Percentiles rank a stretch among this genome's conserved stretches.
Conservation (phyloP, 2,329 filamentous ascomycete species). For the Hypoxylon sp. region DNA sequence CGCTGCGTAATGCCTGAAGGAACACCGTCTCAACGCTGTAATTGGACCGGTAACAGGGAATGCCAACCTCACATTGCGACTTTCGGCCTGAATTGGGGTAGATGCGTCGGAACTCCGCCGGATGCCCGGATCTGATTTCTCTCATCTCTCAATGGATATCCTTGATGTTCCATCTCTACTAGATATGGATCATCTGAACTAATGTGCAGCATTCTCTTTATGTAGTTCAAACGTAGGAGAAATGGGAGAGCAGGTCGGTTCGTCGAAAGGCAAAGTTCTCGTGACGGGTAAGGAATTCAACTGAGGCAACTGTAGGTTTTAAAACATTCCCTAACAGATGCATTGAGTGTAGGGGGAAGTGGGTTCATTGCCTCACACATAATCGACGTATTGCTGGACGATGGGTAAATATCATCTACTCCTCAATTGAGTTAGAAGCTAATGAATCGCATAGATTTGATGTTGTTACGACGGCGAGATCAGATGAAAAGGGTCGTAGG, state of each 20-base stretch:
- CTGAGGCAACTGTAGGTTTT: not conserved
- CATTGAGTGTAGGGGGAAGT: constrained; percentile 59
- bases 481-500: constrained; percentile 62
- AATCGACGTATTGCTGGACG: constrained; percentile 62
- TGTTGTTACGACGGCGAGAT: constrained; percentile 64
- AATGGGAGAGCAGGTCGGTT: constrained; percentile 15
- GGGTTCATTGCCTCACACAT: constrained; percentile 70
- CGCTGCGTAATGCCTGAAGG: not conserved
- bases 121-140: constrained; percentile 1
- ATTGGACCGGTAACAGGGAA: constrained; percentile 1
- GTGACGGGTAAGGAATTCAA: constrained; percentile 49
- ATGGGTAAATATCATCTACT: constrained; percentile 52
- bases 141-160: not conserved
- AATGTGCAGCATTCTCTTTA: not conserved
- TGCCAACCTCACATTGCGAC: not conserved
- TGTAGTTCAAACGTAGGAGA: not conserved
- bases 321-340: constrained; percentile 7
- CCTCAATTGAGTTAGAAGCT: constrained; percentile 57
- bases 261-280: constrained; percentile 45
- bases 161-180: not conserved
- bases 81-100: constrained; percentile 40
- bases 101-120: constrained; percentile 36
- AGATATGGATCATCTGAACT: not conserved
- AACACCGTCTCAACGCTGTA: not conserved
- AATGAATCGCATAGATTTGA: constrained; percentile 55